Percentiles rank a stretch among this genome's conserved stretches.
phyloP scores from a whole-genome alignment of 176 grass and related monocot genomes.

The Oryza glaberrima region DNA sequence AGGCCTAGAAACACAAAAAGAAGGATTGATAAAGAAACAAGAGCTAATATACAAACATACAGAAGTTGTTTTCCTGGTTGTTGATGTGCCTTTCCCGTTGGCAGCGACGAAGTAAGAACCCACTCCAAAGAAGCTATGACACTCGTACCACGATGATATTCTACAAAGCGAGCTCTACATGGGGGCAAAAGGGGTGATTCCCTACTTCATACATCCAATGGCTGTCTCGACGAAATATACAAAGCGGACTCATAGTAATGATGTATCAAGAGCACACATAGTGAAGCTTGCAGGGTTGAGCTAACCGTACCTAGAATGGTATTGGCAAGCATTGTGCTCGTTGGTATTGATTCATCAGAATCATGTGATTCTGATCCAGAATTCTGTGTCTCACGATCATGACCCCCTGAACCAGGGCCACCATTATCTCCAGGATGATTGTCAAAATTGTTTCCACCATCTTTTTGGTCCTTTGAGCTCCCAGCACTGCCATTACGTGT shows the following conservation, averaged over 20 bases:
- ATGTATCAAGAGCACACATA: constrained; percentile 37
- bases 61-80: constrained; percentile 10
- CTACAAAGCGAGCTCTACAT: constrained; percentile 33
- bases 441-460: constrained; percentile 47
- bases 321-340: constrained; percentile 46
- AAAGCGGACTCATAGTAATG: constrained; percentile 19
- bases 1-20: background rate
- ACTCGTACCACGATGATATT: background rate
- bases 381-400: constrained; percentile 35
- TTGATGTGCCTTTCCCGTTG: constrained; percentile 22
- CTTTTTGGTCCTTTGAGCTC: constrained; percentile 49
- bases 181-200: constrained; percentile 13
- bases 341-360: constrained; percentile 55
- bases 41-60: constrained; percentile 48
- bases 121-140: background rate
- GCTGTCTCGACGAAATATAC: background rate
- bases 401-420: constrained; percentile 33
- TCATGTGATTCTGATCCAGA: constrained; percentile 52
- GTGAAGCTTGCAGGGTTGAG: constrained; percentile 32
- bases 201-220: constrained; percentile 24
- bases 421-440: constrained; percentile 25
- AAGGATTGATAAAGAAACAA: background rate
- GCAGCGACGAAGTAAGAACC: background rate
- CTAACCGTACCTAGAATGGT: constrained; percentile 42
- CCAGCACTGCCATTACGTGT: constrained; percentile 59